These are phyloP conservation scores for Wickerhamomyces sp. DNA, from an alignment of 1,139 yeast species.

Conservation along the genomic window DNA sequence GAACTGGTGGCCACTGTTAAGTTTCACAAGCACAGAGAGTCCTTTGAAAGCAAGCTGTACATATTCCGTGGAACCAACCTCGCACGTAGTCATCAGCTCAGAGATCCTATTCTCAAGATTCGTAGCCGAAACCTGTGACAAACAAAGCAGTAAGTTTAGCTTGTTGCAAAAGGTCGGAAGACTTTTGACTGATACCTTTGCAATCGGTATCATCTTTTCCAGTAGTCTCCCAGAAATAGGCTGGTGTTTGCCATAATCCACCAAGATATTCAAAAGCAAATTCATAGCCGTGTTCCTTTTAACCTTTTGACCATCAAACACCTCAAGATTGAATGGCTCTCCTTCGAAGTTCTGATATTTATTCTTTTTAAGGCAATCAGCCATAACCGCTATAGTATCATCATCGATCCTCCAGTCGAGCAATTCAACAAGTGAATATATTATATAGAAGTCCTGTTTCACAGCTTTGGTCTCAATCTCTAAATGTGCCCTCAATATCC, in stretches of 20 bases:
- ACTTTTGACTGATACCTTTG: constrained; percentile 9
- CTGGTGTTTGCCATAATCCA: constrained; percentile 4
- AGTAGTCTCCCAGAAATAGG: constrained; percentile 12
- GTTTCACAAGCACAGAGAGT: constrained; percentile 3
- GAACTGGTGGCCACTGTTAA: constrained; percentile 6
- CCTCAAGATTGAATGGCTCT: constrained; percentile 9
- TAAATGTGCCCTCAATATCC: constrained; percentile 3
- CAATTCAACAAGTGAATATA: constrained; percentile 6
- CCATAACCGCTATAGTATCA: constrained; percentile 10
- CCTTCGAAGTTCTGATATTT: constrained; percentile 15
- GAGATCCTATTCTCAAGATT: constrained; percentile 13
- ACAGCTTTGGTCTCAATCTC: neutral
- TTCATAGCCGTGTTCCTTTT: constrained; percentile 12
- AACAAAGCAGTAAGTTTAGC: constrained; percentile 14
- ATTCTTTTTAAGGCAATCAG: constrained; percentile 16
- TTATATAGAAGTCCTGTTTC: constrained; percentile 6
- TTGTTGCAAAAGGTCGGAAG: constrained; percentile 17
- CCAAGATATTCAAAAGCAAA: constrained; percentile 14
- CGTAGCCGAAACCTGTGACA: constrained; percentile 11
- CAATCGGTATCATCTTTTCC: constrained; percentile 19
- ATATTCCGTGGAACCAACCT: constrained; percentile 2
- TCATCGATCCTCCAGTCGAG: constrained; percentile 15
- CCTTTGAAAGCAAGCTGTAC: constrained; percentile 8
- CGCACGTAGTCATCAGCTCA: constrained; percentile 8
- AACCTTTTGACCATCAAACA: constrained; percentile 6